Evolutionary conservation across 2,329 filamentous ascomycete genomes (phyloP).

Genomic region (Lasiodiplodia citricola): DNA sequence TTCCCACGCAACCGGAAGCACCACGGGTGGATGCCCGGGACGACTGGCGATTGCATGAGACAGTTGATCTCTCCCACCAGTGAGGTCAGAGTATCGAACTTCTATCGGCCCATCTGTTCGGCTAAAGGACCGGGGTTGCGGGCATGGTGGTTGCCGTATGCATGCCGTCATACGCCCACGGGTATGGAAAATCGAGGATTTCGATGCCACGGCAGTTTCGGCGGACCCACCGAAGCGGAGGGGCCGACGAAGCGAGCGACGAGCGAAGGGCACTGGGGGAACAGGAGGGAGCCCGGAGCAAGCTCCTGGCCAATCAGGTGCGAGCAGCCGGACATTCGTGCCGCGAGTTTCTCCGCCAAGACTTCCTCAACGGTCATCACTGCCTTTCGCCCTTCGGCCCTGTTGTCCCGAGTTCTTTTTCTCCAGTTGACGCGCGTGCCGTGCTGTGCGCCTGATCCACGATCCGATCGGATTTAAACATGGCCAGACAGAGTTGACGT

Average conservation of each 20-base stretch:
- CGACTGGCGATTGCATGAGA: not conserved
- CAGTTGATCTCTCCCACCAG: not conserved
- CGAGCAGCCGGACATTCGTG: not conserved
- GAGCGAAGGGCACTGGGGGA: not conserved
- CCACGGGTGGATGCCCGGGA: constrained; percentile 7
- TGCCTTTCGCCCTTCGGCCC: not conserved
- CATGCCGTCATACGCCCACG: constrained; percentile 1
- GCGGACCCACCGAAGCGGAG: constrained; percentile 9
- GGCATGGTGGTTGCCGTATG: not conserved
- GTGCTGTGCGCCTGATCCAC: not conserved
- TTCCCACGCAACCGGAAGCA: not conserved
- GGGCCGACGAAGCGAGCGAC: constrained; percentile 10
- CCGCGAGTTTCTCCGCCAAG: constrained; percentile 3
- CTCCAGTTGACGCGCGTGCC: not conserved
- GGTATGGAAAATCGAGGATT: not conserved
- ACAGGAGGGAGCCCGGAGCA: not conserved
- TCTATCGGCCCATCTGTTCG: constrained; percentile 17
- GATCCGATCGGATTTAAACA: constrained; percentile 11
- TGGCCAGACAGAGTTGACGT: constrained; percentile 1
- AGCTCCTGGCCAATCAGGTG: constrained; percentile 10
- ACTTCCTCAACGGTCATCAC: not conserved
- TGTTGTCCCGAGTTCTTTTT: not conserved
- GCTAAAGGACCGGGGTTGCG: constrained; percentile 1
- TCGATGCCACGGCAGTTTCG: constrained; percentile 14
- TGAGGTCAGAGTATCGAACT: not conserved